Base-by-base conservation (phyloP, 768 basidiomycete species). In the Amanita phalloides region DNA sequence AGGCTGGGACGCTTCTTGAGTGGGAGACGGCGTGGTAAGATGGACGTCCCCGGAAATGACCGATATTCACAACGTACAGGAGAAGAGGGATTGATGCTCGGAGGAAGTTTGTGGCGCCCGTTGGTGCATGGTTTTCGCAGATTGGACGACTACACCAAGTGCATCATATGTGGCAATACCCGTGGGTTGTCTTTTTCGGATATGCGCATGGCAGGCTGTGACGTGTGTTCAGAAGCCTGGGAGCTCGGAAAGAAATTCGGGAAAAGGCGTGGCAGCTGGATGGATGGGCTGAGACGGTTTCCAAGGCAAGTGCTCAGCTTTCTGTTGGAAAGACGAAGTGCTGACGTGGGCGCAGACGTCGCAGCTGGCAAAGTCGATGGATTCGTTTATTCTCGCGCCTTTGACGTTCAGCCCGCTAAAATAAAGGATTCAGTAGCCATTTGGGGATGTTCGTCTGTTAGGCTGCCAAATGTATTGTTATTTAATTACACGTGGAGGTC, bases 161-260 rank as follows among this genome's bases (percentile, higher is more conserved):
- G 6, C 89, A 97, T 64, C 95, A 97, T 68, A 79, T 97, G 70
- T 98, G 95, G 95, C 94, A 97, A 68, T 95, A 95, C 64, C 83
- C 84, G 90, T 91, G 60, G 63, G 84, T 76, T 54, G 25, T 53
- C 21, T 32, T 53, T 44, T 48, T 51, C 55, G 48, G 46, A 53
- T 53, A 45, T 45, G 21, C 9, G 6, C 6, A 21, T 14, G 28
- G 8, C 32, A 7, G 54, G 42, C 51, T 51, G 54, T 51, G 51
- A 30, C 5, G 43, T 36, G 6, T 48, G 43, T 46, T 47, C 55
- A 88, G 87, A 51, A 79, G 79, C 59, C 73, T 96, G 51, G 82
- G 90, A 55, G 77, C 76, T 6, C 76, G 95, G 54, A 95, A 92
- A 67, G 82, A 87, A 57, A 81, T 74, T 39, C 77, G 95, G 38